Conservation (phyloP, 352 stramenopile genomes). For the Phytophthora vignae region DNA sequence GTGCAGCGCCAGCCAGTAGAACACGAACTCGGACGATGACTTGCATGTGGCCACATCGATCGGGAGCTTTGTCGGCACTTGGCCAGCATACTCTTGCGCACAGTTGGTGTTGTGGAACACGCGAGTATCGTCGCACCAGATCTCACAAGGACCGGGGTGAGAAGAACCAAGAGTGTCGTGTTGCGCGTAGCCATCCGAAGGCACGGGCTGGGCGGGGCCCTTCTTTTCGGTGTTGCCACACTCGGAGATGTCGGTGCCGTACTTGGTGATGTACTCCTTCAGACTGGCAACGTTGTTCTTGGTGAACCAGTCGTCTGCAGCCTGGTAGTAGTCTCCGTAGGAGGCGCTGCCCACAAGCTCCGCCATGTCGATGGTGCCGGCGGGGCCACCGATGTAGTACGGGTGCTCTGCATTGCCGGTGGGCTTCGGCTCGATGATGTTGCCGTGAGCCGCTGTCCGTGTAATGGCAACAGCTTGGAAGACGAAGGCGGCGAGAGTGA, state of each 20-base stretch:
- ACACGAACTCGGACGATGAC: slow-evolving; percentile 37
- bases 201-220: neutral
- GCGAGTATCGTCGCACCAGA: slow-evolving; percentile 57
- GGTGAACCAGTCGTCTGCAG: slow-evolving; percentile 23
- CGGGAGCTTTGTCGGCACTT: slow-evolving; percentile 29
- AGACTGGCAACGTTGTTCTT: slow-evolving; percentile 22
- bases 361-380: slow-evolving; percentile 23
- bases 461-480: slow-evolving; percentile 26
- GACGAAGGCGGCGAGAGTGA: slow-evolving; percentile 18
- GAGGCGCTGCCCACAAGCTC: slow-evolving; percentile 19
- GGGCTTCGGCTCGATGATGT: slow-evolving; percentile 35
- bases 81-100: slow-evolving; percentile 31
- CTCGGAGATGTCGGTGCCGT: slow-evolving; percentile 15
- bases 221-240: slow-evolving; percentile 18
- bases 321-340: slow-evolving; percentile 27
- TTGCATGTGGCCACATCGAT: slow-evolving; percentile 39
- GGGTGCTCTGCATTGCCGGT: slow-evolving; percentile 24
- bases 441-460: slow-evolving; percentile 22
- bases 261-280: slow-evolving; percentile 27
- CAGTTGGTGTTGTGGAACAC: slow-evolving; percentile 49
- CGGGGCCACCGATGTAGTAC: slow-evolving; percentile 26
- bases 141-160: slow-evolving; percentile 30
- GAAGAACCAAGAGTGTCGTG: slow-evolving; percentile 26
- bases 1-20: slow-evolving; percentile 59
- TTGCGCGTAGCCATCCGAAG: slow-evolving; percentile 16